Conservation (phyloP, 2,329 filamentous ascomycete genomes). For the Alternaria brassicae region DNA sequence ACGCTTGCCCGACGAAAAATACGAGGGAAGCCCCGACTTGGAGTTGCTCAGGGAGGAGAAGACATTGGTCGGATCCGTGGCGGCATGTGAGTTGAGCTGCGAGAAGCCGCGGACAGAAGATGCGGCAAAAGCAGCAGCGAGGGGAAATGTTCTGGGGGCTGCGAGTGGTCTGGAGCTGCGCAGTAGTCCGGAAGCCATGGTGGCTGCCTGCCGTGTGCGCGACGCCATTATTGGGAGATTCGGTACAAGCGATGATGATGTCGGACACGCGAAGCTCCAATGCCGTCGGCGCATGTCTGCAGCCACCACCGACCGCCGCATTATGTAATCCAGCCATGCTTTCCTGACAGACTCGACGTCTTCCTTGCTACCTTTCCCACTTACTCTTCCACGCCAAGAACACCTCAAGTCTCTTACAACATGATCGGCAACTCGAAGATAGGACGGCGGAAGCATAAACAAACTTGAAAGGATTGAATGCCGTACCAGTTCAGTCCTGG, state of each 20-base stretch:
- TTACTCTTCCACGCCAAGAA: background rate
- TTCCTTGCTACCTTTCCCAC: background rate
- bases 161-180: constrained; percentile 30
- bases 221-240: constrained; percentile 46
- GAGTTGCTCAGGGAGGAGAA: constrained; percentile 40
- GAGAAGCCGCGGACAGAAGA: constrained; percentile 39
- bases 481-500: constrained; percentile 46
- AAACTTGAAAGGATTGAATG: constrained; percentile 35
- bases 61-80: constrained; percentile 36
- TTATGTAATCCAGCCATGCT: constrained; percentile 24
- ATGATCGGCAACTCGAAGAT: constrained; percentile 50
- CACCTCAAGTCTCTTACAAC: constrained; percentile 15
- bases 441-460: no score
- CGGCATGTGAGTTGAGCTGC: constrained; percentile 39
- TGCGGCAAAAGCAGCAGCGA: constrained; percentile 28
- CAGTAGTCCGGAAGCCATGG: constrained; percentile 38
- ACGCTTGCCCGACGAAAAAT: constrained; percentile 71
- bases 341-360: background rate
- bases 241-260: constrained; percentile 26
- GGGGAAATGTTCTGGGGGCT: constrained; percentile 25
- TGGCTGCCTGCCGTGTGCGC: constrained; percentile 43
- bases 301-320: constrained; percentile 19
- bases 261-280: constrained; percentile 29
- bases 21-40: constrained; percentile 66
- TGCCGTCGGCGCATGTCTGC: constrained; percentile 19